These are phyloP conservation scores for Xylaria acuta DNA, from an alignment of 495 filamentous ascomycete species.

Conservation along the genomic window DNA sequence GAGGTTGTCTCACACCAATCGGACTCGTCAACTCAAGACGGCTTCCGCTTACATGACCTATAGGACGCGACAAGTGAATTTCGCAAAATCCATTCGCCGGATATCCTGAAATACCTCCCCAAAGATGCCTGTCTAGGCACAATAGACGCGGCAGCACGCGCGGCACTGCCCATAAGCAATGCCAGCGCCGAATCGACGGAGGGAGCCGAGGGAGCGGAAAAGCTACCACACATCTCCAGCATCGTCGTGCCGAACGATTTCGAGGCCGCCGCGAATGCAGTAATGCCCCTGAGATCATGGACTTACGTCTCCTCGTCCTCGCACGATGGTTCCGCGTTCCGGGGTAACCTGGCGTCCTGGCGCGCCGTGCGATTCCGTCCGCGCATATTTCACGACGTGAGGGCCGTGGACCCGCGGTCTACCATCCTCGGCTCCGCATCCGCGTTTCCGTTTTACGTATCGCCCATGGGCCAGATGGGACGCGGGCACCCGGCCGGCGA, in stretches of 20 bases:
- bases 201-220: neutral
- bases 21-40: neutral
- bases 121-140: conserved; percentile 68
- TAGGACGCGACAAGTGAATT: conserved; percentile 74
- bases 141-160: conserved; percentile 68
- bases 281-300: conserved; percentile 83
- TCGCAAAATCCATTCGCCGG: conserved; percentile 72
- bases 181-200: neutral
- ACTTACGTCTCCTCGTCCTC: conserved; percentile 86
- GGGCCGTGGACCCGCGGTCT: conserved; percentile 70
- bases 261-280: conserved; percentile 73
- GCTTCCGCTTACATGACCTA: conserved; percentile 12
- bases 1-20: neutral
- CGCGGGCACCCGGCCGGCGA: conserved; percentile 70
- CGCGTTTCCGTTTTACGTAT: conserved; percentile 79
- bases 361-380: conserved; percentile 88
- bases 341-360: conserved; percentile 84
- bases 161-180: conserved; percentile 38
- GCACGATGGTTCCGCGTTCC: conserved; percentile 76
- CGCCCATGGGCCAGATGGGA: conserved; percentile 78
- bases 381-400: conserved; percentile 75
- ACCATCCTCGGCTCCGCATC: conserved; percentile 78
- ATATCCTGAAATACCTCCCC: conserved; percentile 63
- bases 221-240: conserved; percentile 50
- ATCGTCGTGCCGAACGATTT: conserved; percentile 62